These are phyloP conservation scores for Fusarium sarcochroum DNA, from an alignment of 2,329 filamentous ascomycete species.

Conservation along the genomic window DNA sequence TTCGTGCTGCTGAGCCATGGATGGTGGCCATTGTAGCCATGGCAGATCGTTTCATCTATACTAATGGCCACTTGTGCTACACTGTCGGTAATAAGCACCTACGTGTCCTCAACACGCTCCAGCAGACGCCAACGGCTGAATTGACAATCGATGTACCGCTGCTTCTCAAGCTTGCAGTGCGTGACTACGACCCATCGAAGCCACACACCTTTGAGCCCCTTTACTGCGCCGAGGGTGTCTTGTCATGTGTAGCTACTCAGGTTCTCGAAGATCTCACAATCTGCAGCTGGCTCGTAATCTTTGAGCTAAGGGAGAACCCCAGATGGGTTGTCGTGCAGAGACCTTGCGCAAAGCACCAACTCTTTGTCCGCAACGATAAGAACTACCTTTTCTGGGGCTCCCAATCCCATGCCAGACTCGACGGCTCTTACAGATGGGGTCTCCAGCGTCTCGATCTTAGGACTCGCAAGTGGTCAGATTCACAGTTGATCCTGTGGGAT, in stretches of 20 bases:
- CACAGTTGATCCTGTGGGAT: conserved; percentile 67
- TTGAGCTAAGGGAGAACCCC: conserved; percentile 57
- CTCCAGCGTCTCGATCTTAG: conserved; percentile 67
- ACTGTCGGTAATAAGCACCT: conserved; percentile 62
- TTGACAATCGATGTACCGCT: conserved; percentile 67
- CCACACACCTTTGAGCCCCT: conserved; percentile 67
- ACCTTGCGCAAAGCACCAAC: conserved; percentile 64
- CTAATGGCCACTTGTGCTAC: conserved; percentile 76
- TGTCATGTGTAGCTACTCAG: conserved; percentile 70
- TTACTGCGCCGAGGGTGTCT: conserved; percentile 68
- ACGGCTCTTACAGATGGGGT: conserved; percentile 74
- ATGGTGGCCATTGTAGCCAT: conserved; percentile 71
- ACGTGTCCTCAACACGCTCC: conserved; percentile 69
- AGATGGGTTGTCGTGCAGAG: conserved; percentile 58
- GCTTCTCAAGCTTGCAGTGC: conserved; percentile 55
- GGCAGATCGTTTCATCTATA: conserved; percentile 73
- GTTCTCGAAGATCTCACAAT: conserved; percentile 49
- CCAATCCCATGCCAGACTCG: conserved; percentile 66
- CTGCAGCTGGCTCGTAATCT: conserved; percentile 67
- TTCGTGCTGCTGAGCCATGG: conserved; percentile 74
- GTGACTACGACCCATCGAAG: conserved; percentile 52
- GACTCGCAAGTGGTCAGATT: conserved; percentile 56
- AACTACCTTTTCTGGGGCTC: conserved; percentile 76
- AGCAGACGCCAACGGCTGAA: conserved; percentile 63
- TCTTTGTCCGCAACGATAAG: conserved; percentile 77